These are phyloP conservation scores for Macrophomina tecta DNA, from an alignment of 2,329 filamentous ascomycete genomes.

Conservation along the genomic window DNA sequence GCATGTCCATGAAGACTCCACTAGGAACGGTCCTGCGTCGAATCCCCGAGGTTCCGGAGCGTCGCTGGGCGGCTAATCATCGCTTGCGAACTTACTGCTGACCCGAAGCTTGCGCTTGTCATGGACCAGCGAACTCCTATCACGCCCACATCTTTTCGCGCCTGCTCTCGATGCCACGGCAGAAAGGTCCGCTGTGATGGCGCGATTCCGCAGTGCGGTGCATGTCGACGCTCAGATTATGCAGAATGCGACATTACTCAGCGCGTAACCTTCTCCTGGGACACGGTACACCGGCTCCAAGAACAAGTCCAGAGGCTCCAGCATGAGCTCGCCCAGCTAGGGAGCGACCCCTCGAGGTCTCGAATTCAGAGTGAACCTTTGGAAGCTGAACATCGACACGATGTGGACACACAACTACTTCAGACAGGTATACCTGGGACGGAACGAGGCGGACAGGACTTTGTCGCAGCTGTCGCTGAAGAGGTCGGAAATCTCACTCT, in stretches of 20 bases:
- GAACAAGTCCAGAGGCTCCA: conserved; percentile 6
- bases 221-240: neutral
- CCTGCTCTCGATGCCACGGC: conserved; percentile 1
- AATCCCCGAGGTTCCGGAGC: neutral
- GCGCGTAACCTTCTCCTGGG: conserved; percentile 2
- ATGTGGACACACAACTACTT: conserved; percentile 13
- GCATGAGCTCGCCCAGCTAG: neutral
- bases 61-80: neutral
- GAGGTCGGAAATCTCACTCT: conserved; percentile 1
- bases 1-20: neutral
- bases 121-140: neutral
- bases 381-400: conserved; percentile 1
- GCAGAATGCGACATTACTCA: conserved; percentile 7
- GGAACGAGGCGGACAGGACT: neutral
- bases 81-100: conserved; percentile 5
- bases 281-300: neutral
- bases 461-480: conserved; percentile 2
- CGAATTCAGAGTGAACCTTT: neutral
- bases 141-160: conserved; percentile 1
- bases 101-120: conserved; percentile 6
- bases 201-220: conserved; percentile 9
- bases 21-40: neutral
- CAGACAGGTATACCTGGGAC: conserved; percentile 1
- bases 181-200: conserved; percentile 10
- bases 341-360: neutral